phyloP scores from a whole-genome alignment of 2,329 filamentous ascomycete genomes.

The Ramularia endophylla region DNA sequence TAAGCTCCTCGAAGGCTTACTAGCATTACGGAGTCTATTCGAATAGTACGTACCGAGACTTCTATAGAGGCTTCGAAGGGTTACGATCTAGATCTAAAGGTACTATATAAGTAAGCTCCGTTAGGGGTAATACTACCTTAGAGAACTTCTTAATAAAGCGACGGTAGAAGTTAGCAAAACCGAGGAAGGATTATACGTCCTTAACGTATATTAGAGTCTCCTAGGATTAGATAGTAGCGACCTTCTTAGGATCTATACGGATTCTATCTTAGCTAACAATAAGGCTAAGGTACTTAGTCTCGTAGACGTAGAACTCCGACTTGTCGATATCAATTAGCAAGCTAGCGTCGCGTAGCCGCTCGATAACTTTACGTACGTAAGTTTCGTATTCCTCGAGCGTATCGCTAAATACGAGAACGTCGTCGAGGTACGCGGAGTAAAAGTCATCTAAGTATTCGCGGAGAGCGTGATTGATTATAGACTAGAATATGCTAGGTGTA shows the following conservation, averaged over 20 bases:
- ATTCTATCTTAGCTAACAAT: background rate
- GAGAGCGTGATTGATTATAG: background rate
- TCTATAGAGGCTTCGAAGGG: background rate
- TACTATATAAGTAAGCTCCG: background rate
- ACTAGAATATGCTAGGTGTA: background rate
- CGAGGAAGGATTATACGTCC: background rate
- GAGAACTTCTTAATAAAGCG: too few relatives aligned
- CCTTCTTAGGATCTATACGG: background rate
- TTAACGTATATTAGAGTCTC: background rate
- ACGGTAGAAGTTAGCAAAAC: too few relatives aligned
- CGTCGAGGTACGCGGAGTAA: background rate
- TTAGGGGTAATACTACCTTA: too few relatives aligned
- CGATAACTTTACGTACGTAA: background rate
- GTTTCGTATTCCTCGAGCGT: background rate
- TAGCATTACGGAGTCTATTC: too few relatives aligned
- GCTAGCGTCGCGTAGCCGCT: background rate
- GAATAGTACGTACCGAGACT: background rate
- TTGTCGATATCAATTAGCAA: too few relatives aligned
- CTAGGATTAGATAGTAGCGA: background rate
- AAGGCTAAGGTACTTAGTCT: background rate
- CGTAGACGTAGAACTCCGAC: too few relatives aligned
- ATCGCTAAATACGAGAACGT: background rate
- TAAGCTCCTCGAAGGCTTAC: background rate
- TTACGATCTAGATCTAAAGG: background rate
- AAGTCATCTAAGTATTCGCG: too few relatives aligned